phyloP scores from a whole-genome alignment of 441 rosid species.

The Geranium incanum region DNA sequence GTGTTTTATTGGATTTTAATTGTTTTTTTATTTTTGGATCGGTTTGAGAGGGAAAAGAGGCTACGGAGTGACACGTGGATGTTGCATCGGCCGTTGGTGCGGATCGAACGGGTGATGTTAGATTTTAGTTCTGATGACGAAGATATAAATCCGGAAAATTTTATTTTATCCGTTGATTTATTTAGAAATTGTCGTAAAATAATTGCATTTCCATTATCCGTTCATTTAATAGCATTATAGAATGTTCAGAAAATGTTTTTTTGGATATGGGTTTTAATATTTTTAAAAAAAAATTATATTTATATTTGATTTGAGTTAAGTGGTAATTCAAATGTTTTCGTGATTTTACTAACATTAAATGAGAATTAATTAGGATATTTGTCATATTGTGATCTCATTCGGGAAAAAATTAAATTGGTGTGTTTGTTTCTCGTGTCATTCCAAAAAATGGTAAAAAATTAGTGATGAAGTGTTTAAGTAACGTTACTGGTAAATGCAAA shows the following conservation, averaged over 20 bases:
- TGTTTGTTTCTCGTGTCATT: not conserved
- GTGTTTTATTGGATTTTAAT: not conserved
- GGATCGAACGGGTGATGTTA: not conserved
- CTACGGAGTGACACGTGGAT: not conserved
- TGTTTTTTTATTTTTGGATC: not conserved
- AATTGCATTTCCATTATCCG: not conserved
- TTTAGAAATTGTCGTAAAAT: not conserved
- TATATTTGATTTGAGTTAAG: too few relatives aligned
- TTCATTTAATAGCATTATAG: not conserved
- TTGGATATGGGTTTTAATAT: too few relatives aligned
- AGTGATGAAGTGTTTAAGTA: too few relatives aligned
- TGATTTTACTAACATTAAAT: too few relatives aligned
- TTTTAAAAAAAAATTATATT: too few relatives aligned
- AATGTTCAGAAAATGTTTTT: too few relatives aligned
- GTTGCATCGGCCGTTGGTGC: not conserved
- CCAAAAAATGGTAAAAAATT: not conserved
- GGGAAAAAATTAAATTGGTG: not conserved
- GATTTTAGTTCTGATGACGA: not conserved
- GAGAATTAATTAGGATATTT: too few relatives aligned
- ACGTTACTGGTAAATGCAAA: not conserved
- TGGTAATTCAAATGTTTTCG: too few relatives aligned
- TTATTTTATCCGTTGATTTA: not conserved
- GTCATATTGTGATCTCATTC: too few relatives aligned
- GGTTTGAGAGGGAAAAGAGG: not conserved
- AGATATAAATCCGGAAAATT: slow-evolving; percentile 6